Evolutionary conservation across 345 rosid genomes (phyloP).

Genomic region (Aquilaria sinensis): DNA sequence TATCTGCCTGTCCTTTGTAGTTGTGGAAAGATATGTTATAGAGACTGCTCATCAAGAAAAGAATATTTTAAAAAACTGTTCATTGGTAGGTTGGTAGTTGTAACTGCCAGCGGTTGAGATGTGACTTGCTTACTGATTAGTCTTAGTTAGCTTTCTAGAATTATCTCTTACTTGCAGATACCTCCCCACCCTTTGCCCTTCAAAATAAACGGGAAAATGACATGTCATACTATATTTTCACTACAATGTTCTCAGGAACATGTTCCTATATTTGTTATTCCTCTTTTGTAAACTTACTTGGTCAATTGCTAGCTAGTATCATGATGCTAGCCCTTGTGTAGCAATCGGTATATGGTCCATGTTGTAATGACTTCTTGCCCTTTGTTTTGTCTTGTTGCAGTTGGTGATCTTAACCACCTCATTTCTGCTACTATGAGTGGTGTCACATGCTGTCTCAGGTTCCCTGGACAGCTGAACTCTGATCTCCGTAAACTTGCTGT

Average conservation of each 20-base stretch:
- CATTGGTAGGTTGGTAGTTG: background rate
- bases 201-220: background rate
- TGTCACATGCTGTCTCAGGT: constrained; percentile 16
- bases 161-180: constrained; percentile 3
- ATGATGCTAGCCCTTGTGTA: no score
- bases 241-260: background rate
- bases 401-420: constrained; percentile 19
- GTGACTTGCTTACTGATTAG: background rate
- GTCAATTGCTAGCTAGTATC: no score
- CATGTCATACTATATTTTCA: background rate
- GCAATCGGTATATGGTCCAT: background rate
- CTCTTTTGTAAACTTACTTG: background rate
- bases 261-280: background rate
- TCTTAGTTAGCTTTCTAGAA: background rate
- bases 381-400: constrained; percentile 1
- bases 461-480: constrained; percentile 15
- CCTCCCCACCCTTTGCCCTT: background rate
- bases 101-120: background rate
- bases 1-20: no score
- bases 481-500: constrained; percentile 14
- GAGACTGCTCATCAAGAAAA: background rate
- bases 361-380: background rate
- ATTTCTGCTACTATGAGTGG: constrained; percentile 17
- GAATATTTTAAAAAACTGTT: background rate
- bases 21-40: no score